phyloP scores from a whole-genome alignment of 495 filamentous ascomycete genomes.

The Penicillium canescens region DNA sequence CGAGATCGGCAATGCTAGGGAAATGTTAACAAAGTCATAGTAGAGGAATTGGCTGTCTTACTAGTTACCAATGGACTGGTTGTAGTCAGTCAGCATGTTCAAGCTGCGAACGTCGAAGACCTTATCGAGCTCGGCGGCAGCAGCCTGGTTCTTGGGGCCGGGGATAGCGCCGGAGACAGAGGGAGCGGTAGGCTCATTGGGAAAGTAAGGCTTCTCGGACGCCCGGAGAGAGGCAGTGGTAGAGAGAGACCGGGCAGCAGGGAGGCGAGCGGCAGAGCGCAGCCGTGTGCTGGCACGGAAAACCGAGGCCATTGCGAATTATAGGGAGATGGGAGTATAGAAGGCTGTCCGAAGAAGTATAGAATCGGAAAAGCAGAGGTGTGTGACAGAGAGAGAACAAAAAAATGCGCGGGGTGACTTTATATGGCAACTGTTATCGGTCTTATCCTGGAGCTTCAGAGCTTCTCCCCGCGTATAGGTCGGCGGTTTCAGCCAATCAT shows the following conservation, averaged over 20 bases:
- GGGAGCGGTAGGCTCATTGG: constrained; percentile 75
- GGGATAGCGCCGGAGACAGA: constrained; percentile 77
- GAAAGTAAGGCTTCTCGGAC: constrained; percentile 59
- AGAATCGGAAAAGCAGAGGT: not conserved
- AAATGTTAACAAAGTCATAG: constrained; percentile 20
- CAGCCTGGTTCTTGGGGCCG: constrained; percentile 72
- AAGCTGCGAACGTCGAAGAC: constrained; percentile 92
- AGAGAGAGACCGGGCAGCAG: constrained; percentile 39
- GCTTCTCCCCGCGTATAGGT: constrained; percentile 24
- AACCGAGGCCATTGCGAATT: constrained; percentile 43
- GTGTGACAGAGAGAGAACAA: not conserved
- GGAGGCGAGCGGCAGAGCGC: constrained; percentile 39
- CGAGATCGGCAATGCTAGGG: constrained; percentile 78
- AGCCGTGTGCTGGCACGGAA: constrained; percentile 44
- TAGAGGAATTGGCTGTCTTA: constrained; percentile 25
- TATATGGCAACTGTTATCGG: constrained; percentile 24
- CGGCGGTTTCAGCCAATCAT: constrained; percentile 26
- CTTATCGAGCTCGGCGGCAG: constrained; percentile 71
- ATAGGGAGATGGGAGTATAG: constrained; percentile 2
- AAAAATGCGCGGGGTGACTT: constrained; percentile 18
- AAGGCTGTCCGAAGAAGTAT: not conserved
- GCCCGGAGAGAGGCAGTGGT: constrained; percentile 42
- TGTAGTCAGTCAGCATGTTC: constrained; percentile 89
- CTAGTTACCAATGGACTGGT: constrained; percentile 65
- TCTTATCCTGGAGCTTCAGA: constrained; percentile 11